phyloP scores from a whole-genome alignment of 371 early-diverging fungal species.

The Mortierella sp. region DNA sequence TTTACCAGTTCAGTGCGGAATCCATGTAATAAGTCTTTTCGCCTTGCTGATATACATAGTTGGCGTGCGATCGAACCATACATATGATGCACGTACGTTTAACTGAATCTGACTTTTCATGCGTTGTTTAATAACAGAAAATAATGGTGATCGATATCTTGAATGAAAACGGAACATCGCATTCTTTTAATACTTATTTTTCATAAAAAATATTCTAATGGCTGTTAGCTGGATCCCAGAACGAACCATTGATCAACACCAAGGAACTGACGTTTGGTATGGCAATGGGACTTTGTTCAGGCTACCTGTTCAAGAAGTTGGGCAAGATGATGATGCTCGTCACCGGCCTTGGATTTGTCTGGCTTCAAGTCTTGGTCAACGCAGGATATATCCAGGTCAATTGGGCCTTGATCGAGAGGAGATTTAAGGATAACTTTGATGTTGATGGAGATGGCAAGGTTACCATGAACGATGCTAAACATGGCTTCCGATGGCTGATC shows the following conservation, averaged over 20 bases:
- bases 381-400: conserved; percentile 67
- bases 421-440: conserved; percentile 58
- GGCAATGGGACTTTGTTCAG: conserved; percentile 49
- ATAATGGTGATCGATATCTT: no score
- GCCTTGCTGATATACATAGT: background rate
- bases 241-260: conserved; percentile 35
- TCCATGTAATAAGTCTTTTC: background rate
- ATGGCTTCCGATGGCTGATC: conserved; percentile 58
- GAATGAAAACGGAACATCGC: no score
- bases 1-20: no score
- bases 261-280: conserved; percentile 45
- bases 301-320: conserved; percentile 48
- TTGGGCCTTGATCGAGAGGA: conserved; percentile 62
- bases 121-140: no score
- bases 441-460: conserved; percentile 64
- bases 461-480: conserved; percentile 57
- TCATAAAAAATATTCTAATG: no score
- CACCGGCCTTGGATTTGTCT: conserved; percentile 39
- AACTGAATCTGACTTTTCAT: no score
- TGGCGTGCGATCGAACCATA: conserved; percentile 2
- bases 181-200: no score
- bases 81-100: background rate
- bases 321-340: conserved; percentile 47
- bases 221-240: background rate
- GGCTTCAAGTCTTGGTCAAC: conserved; percentile 57